Evolutionary conservation across 345 rosid species (phyloP).

Genomic region (Acer yangbiense): DNA sequence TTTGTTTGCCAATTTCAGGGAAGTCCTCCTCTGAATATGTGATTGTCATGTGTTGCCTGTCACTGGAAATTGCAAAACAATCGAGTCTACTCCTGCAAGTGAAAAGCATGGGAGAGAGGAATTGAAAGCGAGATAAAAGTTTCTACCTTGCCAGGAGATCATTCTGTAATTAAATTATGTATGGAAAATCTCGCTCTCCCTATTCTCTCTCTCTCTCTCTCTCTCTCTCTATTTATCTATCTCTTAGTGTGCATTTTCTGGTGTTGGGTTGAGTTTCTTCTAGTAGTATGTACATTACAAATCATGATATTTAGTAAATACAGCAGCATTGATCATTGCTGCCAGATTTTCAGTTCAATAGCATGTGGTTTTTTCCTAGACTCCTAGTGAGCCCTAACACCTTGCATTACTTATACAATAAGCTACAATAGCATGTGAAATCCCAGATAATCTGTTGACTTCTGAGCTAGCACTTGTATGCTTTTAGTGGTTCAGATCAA

Average conservation of each 20-base stretch:
- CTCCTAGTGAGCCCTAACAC: background rate
- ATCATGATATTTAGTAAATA: conserved; percentile 1
- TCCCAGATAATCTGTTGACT: background rate
- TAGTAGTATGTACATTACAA: conserved; percentile 11
- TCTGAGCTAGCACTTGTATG: background rate
- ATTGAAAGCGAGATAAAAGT: background rate
- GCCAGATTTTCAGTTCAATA: background rate
- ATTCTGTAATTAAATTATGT: background rate
- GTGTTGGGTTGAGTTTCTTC: background rate
- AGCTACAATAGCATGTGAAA: background rate
- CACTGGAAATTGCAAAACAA: conserved; percentile 9
- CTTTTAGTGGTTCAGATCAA: background rate
- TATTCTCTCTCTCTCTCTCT: background rate
- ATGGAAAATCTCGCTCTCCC: background rate
- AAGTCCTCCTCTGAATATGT: conserved; percentile 69
- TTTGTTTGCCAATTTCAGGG: conserved; percentile 43
- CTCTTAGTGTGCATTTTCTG: background rate
- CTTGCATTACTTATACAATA: background rate
- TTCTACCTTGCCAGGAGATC: background rate
- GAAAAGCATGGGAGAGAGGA: conserved; percentile 10
- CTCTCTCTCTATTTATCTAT: background rate
- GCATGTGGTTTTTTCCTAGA: background rate
- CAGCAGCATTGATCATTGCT: background rate
- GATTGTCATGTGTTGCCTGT: conserved; percentile 8
- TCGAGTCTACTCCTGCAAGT: conserved; percentile 9